Evolutionary conservation across 257 asterid genomes (phyloP).

Genomic region (Rehmannia glutinosa): DNA sequence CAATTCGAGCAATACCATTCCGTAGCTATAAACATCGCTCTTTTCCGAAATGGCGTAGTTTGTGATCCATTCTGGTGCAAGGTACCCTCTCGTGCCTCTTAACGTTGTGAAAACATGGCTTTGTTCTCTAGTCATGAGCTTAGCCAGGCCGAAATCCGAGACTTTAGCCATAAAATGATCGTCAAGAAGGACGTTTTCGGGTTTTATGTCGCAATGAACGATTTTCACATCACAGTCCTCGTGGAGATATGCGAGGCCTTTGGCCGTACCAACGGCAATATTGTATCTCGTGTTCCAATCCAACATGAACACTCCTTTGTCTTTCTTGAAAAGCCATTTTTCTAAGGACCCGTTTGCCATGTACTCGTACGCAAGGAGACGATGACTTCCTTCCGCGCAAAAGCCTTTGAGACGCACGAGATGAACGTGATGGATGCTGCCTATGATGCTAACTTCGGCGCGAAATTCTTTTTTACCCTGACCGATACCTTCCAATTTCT

Average conservation of each 20-base stretch:
- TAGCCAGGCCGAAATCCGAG: constrained; percentile 85
- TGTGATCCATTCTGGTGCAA: constrained; percentile 98
- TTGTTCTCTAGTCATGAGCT: constrained; percentile 85
- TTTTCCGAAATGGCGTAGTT: constrained; percentile 91
- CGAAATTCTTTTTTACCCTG: constrained; percentile 99
- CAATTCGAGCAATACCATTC: constrained; percentile 90
- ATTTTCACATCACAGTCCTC: constrained; percentile 86
- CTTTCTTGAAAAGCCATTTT: constrained; percentile 76
- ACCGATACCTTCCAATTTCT: constrained; percentile 85
- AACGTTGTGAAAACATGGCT: constrained; percentile 80
- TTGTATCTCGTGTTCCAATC: constrained; percentile 74
- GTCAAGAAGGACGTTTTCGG: constrained; percentile 83
- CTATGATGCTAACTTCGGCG: constrained; percentile 93
- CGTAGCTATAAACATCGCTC: constrained; percentile 89
- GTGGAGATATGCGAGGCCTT: constrained; percentile 82
- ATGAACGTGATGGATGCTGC: constrained; percentile 91
- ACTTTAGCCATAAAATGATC: constrained; percentile 71
- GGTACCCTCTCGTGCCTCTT: constrained; percentile 90
- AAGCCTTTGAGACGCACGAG: constrained; percentile 82
- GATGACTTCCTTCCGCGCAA: constrained; percentile 86
- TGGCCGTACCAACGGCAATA: constrained; percentile 84
- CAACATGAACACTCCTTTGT: constrained; percentile 45
- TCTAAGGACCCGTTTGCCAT: constrained; percentile 91
- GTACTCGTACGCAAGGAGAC: constrained; percentile 87
- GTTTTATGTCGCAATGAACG: constrained; percentile 85